phyloP scores from a whole-genome alignment of 352 stramenopile species.

The Phytophthora podocarpi region DNA sequence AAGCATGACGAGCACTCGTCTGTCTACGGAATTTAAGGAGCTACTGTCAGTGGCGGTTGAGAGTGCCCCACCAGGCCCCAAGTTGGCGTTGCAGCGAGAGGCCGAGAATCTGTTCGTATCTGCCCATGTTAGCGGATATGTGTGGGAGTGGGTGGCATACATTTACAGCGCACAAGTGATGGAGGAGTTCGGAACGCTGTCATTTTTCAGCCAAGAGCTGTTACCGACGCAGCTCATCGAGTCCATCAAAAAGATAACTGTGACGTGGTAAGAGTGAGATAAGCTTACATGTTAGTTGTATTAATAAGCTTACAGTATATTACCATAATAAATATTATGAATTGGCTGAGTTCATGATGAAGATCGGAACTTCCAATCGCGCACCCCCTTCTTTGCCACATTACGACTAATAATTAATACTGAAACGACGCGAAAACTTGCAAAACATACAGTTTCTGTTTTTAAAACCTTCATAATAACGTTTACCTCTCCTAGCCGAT shows the following conservation, averaged over 20 bases:
- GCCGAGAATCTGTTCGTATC: conserved; percentile 6
- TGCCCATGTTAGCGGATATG: conserved; percentile 12
- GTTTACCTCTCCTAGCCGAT: conserved; percentile 1
- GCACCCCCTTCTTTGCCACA: not conserved
- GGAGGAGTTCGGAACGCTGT: conserved; percentile 50
- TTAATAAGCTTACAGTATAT: too few relatives aligned
- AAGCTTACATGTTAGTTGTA: too few relatives aligned
- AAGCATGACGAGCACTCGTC: not conserved
- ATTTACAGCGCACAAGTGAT: conserved; percentile 46
- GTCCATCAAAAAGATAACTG: conserved; percentile 49
- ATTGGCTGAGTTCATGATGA: too few relatives aligned
- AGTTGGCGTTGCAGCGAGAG: conserved; percentile 9
- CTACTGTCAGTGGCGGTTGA: conserved; percentile 25
- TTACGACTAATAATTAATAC: conserved; percentile 17
- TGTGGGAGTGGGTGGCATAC: conserved; percentile 48
- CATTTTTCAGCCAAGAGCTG: conserved; percentile 54
- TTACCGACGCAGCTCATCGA: conserved; percentile 52
- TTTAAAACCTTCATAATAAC: not conserved
- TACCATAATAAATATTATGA: not conserved
- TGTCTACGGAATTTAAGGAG: conserved; percentile 26
- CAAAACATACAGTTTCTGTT: not conserved
- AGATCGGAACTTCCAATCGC: not conserved
- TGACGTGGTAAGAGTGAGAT: conserved; percentile 36
- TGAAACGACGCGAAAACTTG: conserved; percentile 13
- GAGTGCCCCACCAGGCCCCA: conserved; percentile 1